These are phyloP conservation scores for Amylocarpus encephaloides DNA, from an alignment of 2,329 filamentous ascomycete species.

Conservation along the genomic window DNA sequence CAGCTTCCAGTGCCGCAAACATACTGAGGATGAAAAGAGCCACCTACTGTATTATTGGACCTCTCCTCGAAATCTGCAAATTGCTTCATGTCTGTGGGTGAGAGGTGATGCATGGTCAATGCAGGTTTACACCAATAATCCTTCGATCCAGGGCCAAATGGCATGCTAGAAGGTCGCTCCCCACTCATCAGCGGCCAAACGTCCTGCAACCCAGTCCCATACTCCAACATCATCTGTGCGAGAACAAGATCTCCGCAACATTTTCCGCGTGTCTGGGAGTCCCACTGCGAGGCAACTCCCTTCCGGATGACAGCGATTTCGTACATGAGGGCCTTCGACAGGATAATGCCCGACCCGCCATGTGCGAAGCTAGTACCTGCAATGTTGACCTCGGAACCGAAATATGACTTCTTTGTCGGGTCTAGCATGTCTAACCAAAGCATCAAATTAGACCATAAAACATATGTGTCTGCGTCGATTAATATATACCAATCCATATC, in stretches of 20 bases:
- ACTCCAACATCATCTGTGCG: constrained; percentile 40
- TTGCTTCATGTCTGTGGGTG: too few relatives aligned
- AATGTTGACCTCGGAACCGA: neutral
- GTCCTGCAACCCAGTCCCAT: constrained; percentile 36
- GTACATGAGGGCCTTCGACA: constrained; percentile 32
- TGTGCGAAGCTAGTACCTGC: constrained; percentile 39
- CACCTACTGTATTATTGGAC: too few relatives aligned
- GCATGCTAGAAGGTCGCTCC: constrained; percentile 45
- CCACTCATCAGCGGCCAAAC: constrained; percentile 49
- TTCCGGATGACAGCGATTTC: constrained; percentile 37
- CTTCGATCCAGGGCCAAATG: constrained; percentile 30
- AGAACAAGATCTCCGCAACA: constrained; percentile 49
- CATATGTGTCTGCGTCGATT: too few relatives aligned
- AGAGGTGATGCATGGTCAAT: constrained; percentile 48
- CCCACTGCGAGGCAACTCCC: constrained; percentile 41
- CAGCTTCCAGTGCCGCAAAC: too few relatives aligned
- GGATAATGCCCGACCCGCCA: constrained; percentile 47
- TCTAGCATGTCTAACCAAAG: neutral
- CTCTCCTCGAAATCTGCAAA: too few relatives aligned
- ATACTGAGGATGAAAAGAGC: too few relatives aligned
- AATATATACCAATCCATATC: constrained; percentile 50
- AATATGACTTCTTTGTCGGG: neutral
- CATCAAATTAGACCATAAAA: too few relatives aligned
- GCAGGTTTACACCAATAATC: constrained; percentile 50
- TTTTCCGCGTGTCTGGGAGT: constrained; percentile 34